phyloP scores from a whole-genome alignment of 2,329 filamentous ascomycete genomes.

The Cytospora mali region DNA sequence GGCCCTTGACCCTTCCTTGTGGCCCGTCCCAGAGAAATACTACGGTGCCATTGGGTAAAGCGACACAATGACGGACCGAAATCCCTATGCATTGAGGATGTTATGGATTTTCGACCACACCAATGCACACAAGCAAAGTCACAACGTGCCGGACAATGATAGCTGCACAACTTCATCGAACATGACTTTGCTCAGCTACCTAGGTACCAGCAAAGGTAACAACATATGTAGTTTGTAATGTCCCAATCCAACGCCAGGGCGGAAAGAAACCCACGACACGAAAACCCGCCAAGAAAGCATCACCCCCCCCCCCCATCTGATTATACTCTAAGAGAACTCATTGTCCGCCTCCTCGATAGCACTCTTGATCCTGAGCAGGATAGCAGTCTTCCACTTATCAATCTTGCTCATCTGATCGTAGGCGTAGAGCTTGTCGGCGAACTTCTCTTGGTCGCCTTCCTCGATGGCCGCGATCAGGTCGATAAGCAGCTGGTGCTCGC shows the following conservation, averaged over 20 bases:
- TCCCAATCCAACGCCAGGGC: slow-evolving; percentile 5
- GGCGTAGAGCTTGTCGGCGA: slow-evolving; percentile 83
- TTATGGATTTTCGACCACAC: neutral
- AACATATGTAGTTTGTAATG: neutral
- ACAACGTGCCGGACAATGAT: neutral
- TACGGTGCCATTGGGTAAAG: no score
- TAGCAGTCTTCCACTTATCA: slow-evolving; percentile 94
- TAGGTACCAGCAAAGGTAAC: slow-evolving; percentile 3
- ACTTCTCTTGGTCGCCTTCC: slow-evolving; percentile 77
- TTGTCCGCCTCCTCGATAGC: slow-evolving; percentile 63
- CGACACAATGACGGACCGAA: no score
- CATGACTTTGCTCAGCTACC: neutral
- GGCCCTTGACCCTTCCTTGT: no score
- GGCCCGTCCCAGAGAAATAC: no score
- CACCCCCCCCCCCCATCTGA: neutral
- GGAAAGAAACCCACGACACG: neutral
- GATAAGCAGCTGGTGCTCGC: slow-evolving; percentile 79
- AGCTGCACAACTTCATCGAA: neutral
- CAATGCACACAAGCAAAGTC: neutral
- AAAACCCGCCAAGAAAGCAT: neutral
- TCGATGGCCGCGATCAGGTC: slow-evolving; percentile 78
- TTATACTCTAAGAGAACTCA: slow-evolving; percentile 39
- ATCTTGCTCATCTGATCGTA: slow-evolving; percentile 92
- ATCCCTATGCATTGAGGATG: no score
- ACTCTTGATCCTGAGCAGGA: slow-evolving; percentile 82